Conservation (phyloP, 768 basidiomycete species). For the Agrocybe chaxingu region DNA sequence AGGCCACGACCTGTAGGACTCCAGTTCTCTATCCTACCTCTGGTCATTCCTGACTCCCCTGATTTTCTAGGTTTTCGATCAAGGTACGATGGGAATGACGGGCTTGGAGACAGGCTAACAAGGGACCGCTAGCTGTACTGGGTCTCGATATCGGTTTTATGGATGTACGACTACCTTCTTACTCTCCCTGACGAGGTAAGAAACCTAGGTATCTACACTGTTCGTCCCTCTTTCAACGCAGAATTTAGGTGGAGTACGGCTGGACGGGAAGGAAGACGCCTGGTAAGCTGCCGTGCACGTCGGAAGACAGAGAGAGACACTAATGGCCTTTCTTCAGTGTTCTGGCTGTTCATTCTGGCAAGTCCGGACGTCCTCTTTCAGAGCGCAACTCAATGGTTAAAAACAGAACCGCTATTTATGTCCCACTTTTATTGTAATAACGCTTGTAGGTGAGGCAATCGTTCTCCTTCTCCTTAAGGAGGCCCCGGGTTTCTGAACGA, state of each 20-base stretch:
- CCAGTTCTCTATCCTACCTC: too few species aligned
- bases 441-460: conserved; percentile 1
- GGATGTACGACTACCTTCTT: conserved; percentile 8
- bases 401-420: conserved; percentile 4
- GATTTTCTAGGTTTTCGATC: neutral
- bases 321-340: neutral
- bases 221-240: too few species aligned
- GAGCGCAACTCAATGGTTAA: neutral
- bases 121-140: conserved; percentile 1
- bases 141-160: conserved; percentile 3
- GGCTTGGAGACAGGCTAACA: too few species aligned
- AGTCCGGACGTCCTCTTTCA: neutral
- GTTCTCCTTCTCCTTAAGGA: neutral
- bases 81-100: neutral
- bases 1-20: too few species aligned
- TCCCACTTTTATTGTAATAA: conserved; percentile 3
- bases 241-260: neutral
- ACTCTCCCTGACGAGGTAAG: conserved; percentile 7
- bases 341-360: conserved; percentile 7
- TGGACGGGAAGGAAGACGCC: conserved; percentile 5
- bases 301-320: neutral
- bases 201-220: too few species aligned
- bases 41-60: too few species aligned
- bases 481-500: too few species aligned
- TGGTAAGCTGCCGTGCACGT: neutral